phyloP scores from a whole-genome alignment of 306 rosid species.

The Albizia julibrissin region DNA sequence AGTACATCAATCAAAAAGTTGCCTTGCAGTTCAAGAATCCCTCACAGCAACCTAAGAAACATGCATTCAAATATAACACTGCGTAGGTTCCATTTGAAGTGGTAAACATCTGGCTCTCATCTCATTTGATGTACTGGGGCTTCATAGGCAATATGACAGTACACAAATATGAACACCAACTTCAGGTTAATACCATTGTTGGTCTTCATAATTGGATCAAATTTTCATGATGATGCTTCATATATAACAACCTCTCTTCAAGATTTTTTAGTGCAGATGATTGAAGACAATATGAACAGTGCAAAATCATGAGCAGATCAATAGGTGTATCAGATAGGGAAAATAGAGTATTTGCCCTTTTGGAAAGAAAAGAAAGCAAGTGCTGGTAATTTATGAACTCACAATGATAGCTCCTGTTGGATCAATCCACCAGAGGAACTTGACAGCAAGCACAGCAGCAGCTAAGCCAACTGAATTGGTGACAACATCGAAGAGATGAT shows the following conservation, averaged over 20 bases:
- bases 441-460: conserved; percentile 76
- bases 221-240: not conserved
- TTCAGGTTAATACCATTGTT: not conserved
- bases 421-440: conserved; percentile 72
- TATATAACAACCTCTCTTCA: not conserved
- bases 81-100: not conserved
- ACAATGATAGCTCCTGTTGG: conserved; percentile 81
- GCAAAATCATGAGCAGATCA: not conserved
- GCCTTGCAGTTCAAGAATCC: conserved; percentile 16
- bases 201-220: too few species aligned
- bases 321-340: not conserved
- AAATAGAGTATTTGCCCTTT: not conserved
- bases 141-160: not conserved
- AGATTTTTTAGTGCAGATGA: not conserved
- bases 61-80: not conserved
- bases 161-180: not conserved
- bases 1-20: not conserved
- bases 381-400: conserved; percentile 39
- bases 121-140: not conserved
- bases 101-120: not conserved
- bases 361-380: conserved; percentile 1
- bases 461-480: conserved; percentile 84
- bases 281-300: not conserved
- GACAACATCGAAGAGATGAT: conserved; percentile 72
- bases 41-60: not conserved